These are phyloP conservation scores for Arabidopsis hybrid DNA, from an alignment of 441 rosid genomes.

Conservation along the genomic window DNA sequence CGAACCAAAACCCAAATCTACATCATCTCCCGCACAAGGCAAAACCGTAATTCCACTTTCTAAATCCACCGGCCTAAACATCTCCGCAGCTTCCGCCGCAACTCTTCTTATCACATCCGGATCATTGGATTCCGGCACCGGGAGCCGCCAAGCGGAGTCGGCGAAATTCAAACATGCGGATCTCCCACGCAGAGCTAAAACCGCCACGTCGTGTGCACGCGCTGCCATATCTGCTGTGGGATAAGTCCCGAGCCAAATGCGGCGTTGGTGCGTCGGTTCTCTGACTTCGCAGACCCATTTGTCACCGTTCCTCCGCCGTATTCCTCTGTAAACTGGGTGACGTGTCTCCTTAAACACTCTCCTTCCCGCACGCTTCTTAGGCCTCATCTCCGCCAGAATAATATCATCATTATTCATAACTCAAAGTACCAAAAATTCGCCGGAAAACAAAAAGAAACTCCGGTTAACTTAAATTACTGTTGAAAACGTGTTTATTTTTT, in stretches of 20 bases:
- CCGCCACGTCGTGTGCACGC: conserved; percentile 91
- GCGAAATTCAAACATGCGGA: conserved; percentile 88
- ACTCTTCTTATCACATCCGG: conserved; percentile 57
- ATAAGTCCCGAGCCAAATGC: conserved; percentile 92
- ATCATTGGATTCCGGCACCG: conserved; percentile 58
- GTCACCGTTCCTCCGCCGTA: conserved; percentile 66
- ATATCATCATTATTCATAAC: conserved; percentile 34
- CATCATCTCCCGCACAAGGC: conserved; percentile 27
- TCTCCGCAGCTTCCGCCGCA: conserved; percentile 71
- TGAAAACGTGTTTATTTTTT: not conserved
- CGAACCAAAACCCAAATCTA: conserved; percentile 25
- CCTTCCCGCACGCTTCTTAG: conserved; percentile 82
- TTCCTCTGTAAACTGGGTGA: conserved; percentile 85
- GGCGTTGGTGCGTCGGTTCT: conserved; percentile 65
- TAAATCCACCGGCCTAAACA: conserved; percentile 49
- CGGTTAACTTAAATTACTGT: not conserved
- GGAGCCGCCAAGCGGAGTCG: conserved; percentile 80
- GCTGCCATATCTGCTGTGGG: conserved; percentile 93
- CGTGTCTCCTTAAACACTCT: conserved; percentile 85
- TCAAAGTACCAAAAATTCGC: not conserved
- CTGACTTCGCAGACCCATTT: conserved; percentile 93
- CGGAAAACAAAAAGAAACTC: not conserved
- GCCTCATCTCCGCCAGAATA: conserved; percentile 63
- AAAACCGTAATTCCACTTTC: conserved; percentile 36
- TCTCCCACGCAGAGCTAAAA: conserved; percentile 70